Evolutionary conservation across 164 flowering plant species (phyloP), one percentile per base, ranked within the genome.

Genomic region (Nymphaea thermarum): DNA sequence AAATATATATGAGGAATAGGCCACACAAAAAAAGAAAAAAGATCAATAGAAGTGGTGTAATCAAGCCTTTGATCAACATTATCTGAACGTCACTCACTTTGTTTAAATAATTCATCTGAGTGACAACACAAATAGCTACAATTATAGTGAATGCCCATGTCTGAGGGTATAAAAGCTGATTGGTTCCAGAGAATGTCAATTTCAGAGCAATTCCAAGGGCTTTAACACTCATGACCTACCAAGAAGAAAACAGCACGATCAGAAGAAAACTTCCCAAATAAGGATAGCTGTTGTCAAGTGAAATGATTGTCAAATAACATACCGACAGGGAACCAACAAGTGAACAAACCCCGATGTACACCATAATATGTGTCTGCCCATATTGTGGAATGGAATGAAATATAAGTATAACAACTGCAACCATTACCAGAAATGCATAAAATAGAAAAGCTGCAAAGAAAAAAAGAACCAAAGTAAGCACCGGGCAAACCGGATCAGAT

Each of bases 321-420:
- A 87, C 93, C 84, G 89, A 82, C 15, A 85, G 66, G 43, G 93
- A 88, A 62, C 97, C 97, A 43, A 90, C 80, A 67, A 90, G 86
- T 4, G 94, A 90, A 75, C 97, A 90, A 64, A 90, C 80, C 42
- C 92, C 94, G 74, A 90, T 81, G 51, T 88, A 87, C 66, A 86
- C 91, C 86, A 87, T 79, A 60, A 88, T 77, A 72, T 90, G 89
- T 43, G 92, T 85, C 71, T 87, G 94, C 5, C 97, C 97, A 81
- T 90, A 87, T 51, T 72, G 81, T 60, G 92, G 94, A 43, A 83
- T 71, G 74, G 72, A 81, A 43, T 79, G 87, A 71, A 84, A 43
- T 64, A 90, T 78, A 42, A 90, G 84, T 44, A 86, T 43, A 43
- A 82, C 62, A 44, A 77, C 89, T 36, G 81, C 82, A 67, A 76